phyloP scores from a whole-genome alignment of 2,329 filamentous ascomycete species.

The Aspergillus transmontanensis region DNA sequence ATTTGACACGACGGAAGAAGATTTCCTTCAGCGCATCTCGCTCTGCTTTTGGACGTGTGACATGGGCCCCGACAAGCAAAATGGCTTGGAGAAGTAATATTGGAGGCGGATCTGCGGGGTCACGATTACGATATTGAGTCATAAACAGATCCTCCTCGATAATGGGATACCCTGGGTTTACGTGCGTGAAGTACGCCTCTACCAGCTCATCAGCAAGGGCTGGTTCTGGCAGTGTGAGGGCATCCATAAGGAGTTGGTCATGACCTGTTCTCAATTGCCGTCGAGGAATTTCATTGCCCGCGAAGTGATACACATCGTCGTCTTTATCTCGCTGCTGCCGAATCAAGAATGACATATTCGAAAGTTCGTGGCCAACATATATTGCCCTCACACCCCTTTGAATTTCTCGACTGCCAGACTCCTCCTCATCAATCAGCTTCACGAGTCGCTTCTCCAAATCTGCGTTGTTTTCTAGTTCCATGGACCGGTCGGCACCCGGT shows the following conservation, averaged over 20 bases:
- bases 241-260: constrained; percentile 51
- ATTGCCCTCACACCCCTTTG: constrained; percentile 52
- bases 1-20: constrained; percentile 57
- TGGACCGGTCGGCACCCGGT: constrained; percentile 30
- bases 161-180: constrained; percentile 57
- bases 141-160: constrained; percentile 57
- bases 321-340: constrained; percentile 51
- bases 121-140: constrained; percentile 51
- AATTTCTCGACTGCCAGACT: constrained; percentile 50
- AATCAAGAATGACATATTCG: constrained; percentile 59
- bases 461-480: constrained; percentile 43
- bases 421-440: constrained; percentile 55
- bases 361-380: constrained; percentile 59
- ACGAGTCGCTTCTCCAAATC: constrained; percentile 51
- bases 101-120: constrained; percentile 49
- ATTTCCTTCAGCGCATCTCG: constrained; percentile 50
- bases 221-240: constrained; percentile 53
- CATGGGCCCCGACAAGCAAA: constrained; percentile 56
- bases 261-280: constrained; percentile 47
- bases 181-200: constrained; percentile 53
- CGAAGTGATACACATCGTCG: constrained; percentile 47
- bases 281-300: constrained; percentile 47
- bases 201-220: constrained; percentile 54
- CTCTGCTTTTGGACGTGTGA: constrained; percentile 43
- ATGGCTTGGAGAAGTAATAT: constrained; percentile 55